A percentile compares a stretch with the other conserved stretches of the same genome.
phyloP scores from a whole-genome alignment of 1,284 basidiomycete species.

The Rhizopogon hawkerae region DNA sequence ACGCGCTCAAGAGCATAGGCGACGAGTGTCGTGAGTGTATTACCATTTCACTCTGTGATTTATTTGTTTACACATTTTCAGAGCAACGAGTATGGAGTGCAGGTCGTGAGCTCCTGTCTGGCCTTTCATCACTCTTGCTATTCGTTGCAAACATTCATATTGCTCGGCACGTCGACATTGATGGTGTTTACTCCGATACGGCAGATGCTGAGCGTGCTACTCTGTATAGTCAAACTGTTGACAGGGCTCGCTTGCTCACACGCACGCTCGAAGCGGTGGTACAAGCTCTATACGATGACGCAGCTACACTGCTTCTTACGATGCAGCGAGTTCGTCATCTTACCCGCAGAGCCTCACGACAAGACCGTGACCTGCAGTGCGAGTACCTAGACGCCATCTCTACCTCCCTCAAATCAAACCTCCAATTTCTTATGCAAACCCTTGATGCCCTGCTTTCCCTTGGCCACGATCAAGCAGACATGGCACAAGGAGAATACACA shows the following conservation, averaged over 20 bases:
- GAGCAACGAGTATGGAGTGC: constrained; percentile 23
- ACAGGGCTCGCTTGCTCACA: constrained; percentile 55
- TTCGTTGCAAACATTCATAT: constrained; percentile 63
- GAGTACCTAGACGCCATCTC: constrained; percentile 43
- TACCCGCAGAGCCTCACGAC: constrained; percentile 24
- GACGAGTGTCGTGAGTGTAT: constrained; percentile 32
- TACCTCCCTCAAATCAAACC: constrained; percentile 44
- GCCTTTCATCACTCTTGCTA: constrained; percentile 47
- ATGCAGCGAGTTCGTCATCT: constrained; percentile 43
- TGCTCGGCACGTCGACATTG: constrained; percentile 69
- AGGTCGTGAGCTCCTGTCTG: constrained; percentile 44
- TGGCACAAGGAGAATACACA: constrained; percentile 58
- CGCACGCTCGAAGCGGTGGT: constrained; percentile 58
- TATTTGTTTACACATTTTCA: constrained; percentile 13
- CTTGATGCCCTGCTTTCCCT: constrained; percentile 52
- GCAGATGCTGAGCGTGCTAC: constrained; percentile 33
- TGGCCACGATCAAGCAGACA: constrained; percentile 62
- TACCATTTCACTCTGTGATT: constrained; percentile 2
- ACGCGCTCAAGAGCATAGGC: constrained; percentile 30
- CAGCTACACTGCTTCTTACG: constrained; percentile 46
- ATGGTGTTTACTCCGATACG: constrained; percentile 51
- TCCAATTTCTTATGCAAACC: constrained; percentile 47
- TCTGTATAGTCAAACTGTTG: constrained; percentile 54
- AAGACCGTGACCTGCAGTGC: constrained; percentile 32
- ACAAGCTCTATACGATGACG: constrained; percentile 68